phyloP scores from a whole-genome alignment of 225 moss, liverwort and hornwort genomes.

The Anthoceros angustus region DNA sequence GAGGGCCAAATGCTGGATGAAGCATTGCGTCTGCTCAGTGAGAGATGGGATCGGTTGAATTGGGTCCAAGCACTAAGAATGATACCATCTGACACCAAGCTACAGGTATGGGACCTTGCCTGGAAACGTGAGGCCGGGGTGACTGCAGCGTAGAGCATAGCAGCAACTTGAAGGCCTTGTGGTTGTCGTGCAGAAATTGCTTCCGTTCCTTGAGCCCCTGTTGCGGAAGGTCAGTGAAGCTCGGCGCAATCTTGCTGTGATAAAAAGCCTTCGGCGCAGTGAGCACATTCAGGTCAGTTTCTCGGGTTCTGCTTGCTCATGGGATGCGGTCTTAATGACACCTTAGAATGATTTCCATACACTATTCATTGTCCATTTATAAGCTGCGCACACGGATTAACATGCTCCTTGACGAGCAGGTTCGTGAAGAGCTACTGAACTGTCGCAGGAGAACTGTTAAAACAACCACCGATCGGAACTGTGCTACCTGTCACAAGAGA shows the following conservation, averaged over 20 bases:
- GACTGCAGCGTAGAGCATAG: not conserved
- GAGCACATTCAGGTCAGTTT: conserved; percentile 71
- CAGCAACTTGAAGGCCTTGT: not conserved
- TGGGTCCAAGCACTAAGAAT: conserved; percentile 76
- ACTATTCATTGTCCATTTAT: no score
- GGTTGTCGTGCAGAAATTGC: conserved; percentile 32
- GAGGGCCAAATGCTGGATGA: conserved; percentile 71
- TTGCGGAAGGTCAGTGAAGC: conserved; percentile 70
- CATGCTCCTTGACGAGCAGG: conserved; percentile 12
- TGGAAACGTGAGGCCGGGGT: not conserved
- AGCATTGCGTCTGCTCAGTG: conserved; percentile 56
- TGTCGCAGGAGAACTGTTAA: conserved; percentile 60
- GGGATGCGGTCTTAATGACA: not conserved
- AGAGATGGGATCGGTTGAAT: conserved; percentile 84
- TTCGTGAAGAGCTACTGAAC: conserved; percentile 57
- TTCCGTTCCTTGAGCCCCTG: conserved; percentile 73
- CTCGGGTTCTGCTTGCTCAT: not conserved
- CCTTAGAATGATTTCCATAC: no score
- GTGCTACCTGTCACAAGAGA: conserved; percentile 70
- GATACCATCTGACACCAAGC: conserved; percentile 78
- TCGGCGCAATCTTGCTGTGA: conserved; percentile 71
- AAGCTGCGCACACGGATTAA: not conserved
- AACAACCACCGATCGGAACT: conserved; percentile 65
- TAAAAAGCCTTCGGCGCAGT: conserved; percentile 74
- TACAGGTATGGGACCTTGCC: conserved; percentile 27